Evolutionary conservation across 176 grass and related monocot species (phyloP), one percentile per base, ranked within the genome.

Genomic region (Musa beccarii): DNA sequence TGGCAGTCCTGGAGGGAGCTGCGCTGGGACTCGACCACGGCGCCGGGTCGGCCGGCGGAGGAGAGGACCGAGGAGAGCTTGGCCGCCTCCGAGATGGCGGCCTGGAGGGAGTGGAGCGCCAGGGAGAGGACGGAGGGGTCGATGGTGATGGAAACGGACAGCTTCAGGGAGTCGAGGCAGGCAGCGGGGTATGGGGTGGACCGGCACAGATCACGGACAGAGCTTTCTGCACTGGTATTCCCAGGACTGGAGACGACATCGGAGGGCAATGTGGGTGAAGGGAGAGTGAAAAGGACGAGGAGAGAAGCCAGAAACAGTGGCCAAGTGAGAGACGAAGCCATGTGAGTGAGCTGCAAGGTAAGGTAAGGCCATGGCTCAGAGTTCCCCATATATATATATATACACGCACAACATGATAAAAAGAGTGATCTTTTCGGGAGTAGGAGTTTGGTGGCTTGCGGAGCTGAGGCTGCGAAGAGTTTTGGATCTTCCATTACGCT

Each of bases 1-100:
- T 11, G 75, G 75, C 75, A 77, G 59, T 77, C 75, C 59, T 66
- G 75, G 11, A 77, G 59, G 49, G 75, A 77, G 17, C 75, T 12
- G 19, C 61, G 59, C 75, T 77, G 59, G 0, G 59, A 65, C 75
- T 77, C 75, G 59, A 53, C 61, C 1, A 77, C 49, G 59, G 43
- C 68, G 6, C 29, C 29, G 28, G 28, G 50, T 52, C 71, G 8
- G 52, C 51, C 53, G 23, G 34, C 49, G 6, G 49, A 23, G 34
- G n/a, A 52, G 43, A 77, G 59, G 49, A 77, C 59, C 3, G 75
- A 24, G n/a, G 75, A 52, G 59, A 77, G 59, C 49, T 66, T 66
- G 49, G 43, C 24, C 12, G 59, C 75, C 34, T 51, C 49, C 12
- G 17, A 49, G 75, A 65, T 26, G 43, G 75, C 59, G 2, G 57